These are phyloP conservation scores for Puya raimondii DNA, from an alignment of 176 grass and related monocot species.

Conservation along the genomic window DNA sequence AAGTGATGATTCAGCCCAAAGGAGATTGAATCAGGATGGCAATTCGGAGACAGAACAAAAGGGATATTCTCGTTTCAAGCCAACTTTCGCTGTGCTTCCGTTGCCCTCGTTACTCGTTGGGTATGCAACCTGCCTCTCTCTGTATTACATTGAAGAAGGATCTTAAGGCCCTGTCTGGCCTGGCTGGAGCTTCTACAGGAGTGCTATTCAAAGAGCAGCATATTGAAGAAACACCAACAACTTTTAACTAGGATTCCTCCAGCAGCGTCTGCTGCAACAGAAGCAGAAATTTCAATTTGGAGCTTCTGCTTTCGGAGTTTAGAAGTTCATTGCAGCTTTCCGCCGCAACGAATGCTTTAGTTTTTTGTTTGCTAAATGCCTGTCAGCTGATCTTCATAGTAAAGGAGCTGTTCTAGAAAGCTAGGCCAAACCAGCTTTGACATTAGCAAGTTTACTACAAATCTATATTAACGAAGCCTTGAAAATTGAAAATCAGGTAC, in stretches of 20 bases:
- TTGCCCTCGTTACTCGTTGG: conserved; percentile 85
- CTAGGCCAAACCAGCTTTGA: not conserved
- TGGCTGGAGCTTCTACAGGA: too few species aligned
- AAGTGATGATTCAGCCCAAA: conserved; percentile 40
- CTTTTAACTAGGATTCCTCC: too few species aligned
- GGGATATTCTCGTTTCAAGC: conserved; percentile 56
- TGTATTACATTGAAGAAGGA: not conserved
- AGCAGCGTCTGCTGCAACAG: too few species aligned
- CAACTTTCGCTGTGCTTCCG: conserved; percentile 60
- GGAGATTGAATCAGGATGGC: conserved; percentile 43
- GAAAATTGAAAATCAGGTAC: conserved; percentile 47
- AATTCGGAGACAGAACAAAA: conserved; percentile 68
- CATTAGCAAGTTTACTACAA: conserved; percentile 4
- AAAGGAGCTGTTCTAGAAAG: too few species aligned
- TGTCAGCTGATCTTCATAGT: too few species aligned
- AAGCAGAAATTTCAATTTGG: too few species aligned
- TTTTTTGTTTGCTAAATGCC: too few species aligned
- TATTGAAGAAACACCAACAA: too few species aligned
- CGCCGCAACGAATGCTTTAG: too few species aligned
- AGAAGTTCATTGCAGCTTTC: too few species aligned
- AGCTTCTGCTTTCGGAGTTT: too few species aligned
- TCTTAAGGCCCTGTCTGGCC: not conserved
- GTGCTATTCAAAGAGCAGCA: too few species aligned
- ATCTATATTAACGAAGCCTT: conserved; percentile 26
- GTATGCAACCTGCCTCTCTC: conserved; percentile 21